Base-by-base conservation (phyloP, 176 grass and related monocot species). In the Musa beccarii region DNA sequence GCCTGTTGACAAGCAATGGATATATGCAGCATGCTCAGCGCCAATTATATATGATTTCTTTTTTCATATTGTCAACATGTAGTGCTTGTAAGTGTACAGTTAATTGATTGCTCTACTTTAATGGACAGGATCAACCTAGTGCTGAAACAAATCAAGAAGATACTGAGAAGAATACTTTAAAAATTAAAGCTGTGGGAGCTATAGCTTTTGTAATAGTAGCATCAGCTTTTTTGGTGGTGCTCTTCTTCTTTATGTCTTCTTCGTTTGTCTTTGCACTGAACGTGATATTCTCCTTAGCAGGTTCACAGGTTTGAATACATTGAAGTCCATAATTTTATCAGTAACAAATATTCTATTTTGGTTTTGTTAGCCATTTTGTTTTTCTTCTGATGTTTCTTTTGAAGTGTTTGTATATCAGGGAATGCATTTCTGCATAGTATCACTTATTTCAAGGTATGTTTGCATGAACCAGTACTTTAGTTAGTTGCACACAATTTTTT, bases 211-310 rank as follows among this genome's bases (percentile, higher is more conserved):
- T 85, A n/a, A 23, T 94, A 79, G 79, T 86, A 16, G 81, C 95
- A 2, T 98, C 95, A n/a, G 74, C 73, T 54, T 85, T 90, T 61
- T 83, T 98, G 75, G 54, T 98, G 49, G 69, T 98, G 81, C 84
- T 98, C 50, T 98, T 85, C 84, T 98, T 87, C 84, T 94, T 93
- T 84, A 98, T 82, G 81, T 98, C 90, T 21, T 29, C 53, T 65
- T 80, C 79, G 78, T 83, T 89, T 73, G 80, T 92, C 8, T 93
- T 88, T 88, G 3, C 93, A 16, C 72, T 98, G 69, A 86, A 89
- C 2, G 80, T 76, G 19, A 66, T 98, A 24, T 98, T 98, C 71
- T 90, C 84, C 78, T 21, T 98, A 22, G 86, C 81, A 8, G 79
- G 84, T 57, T 65, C 89, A 69, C 87, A 98, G 88, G 95, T 87